A percentile compares a stretch with the other conserved stretches of the same genome.
Conservation (phyloP, 352 stramenopile species). For the Phytophthora citrophthora region DNA sequence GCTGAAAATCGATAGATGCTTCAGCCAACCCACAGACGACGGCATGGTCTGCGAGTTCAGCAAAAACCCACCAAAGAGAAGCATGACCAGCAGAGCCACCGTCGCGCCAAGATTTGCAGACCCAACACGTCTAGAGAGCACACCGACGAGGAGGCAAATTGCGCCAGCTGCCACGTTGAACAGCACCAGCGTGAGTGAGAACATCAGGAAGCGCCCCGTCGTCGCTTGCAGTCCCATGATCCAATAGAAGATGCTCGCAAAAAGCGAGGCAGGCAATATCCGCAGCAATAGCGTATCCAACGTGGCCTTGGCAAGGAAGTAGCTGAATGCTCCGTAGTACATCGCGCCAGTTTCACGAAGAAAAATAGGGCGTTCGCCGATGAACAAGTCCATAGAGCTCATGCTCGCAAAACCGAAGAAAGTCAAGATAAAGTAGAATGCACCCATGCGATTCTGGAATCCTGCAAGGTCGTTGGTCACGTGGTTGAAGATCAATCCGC, state of each 20-base stretch:
- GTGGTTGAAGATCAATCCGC: constrained; percentile 81
- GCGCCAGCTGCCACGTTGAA: constrained; percentile 83
- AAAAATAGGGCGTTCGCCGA: constrained; percentile 77
- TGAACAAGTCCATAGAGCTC: constrained; percentile 88
- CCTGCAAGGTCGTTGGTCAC: constrained; percentile 83
- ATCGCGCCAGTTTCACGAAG: constrained; percentile 77
- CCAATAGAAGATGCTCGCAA: constrained; percentile 89
- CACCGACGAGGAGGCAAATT: constrained; percentile 78
- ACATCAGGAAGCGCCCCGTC: constrained; percentile 65
- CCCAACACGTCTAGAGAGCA: constrained; percentile 66
- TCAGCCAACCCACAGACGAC: constrained; percentile 65
- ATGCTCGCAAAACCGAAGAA: constrained; percentile 88
- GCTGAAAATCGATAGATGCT: constrained; percentile 86
- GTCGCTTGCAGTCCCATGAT: constrained; percentile 83
- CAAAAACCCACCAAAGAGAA: constrained; percentile 89
- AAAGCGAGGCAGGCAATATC: constrained; percentile 74
- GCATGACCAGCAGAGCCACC: constrained; percentile 80
- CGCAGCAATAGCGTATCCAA: constrained; percentile 80
- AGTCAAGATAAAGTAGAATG: constrained; percentile 88
- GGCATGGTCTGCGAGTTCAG: constrained; percentile 87
- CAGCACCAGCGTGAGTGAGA: constrained; percentile 73
- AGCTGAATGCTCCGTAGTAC: constrained; percentile 82
- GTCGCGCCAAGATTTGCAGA: constrained; percentile 77
- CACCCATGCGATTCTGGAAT: constrained; percentile 86
- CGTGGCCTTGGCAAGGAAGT: constrained; percentile 80